Conservation (phyloP, 768 basidiomycete species). For the Kwoniella sp. region DNA sequence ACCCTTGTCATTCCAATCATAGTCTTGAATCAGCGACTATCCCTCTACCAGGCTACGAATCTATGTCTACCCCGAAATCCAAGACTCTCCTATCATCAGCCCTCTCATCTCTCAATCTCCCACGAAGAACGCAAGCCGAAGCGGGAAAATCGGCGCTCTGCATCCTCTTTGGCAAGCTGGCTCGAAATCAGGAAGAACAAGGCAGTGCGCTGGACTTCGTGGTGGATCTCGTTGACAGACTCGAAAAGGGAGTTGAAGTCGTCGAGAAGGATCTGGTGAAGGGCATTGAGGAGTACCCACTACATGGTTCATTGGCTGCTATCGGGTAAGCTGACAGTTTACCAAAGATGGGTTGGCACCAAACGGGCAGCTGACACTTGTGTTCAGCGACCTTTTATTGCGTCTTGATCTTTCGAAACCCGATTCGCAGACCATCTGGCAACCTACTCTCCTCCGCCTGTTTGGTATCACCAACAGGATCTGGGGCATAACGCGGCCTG, state of each 20-base stretch:
- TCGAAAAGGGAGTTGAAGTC: slow-evolving; percentile 32
- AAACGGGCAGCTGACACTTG: neutral
- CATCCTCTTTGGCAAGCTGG: slow-evolving; percentile 42
- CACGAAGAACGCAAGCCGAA: slow-evolving; percentile 53
- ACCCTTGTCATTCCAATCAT: neutral
- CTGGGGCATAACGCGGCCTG: slow-evolving; percentile 40
- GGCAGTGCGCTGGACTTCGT: slow-evolving; percentile 26
- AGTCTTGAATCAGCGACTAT: slow-evolving; percentile 40
- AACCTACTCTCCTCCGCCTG: slow-evolving; percentile 25
- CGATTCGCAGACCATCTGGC: slow-evolving; percentile 18
- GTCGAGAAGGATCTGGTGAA: slow-evolving; percentile 38
- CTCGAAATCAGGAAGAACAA: slow-evolving; percentile 1
- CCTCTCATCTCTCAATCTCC: slow-evolving; percentile 37
- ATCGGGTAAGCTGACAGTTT: slow-evolving; percentile 32
- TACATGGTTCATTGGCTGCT: slow-evolving; percentile 50
- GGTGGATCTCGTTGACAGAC: slow-evolving; percentile 13
- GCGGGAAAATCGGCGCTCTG: slow-evolving; percentile 49
- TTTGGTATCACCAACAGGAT: slow-evolving; percentile 30
- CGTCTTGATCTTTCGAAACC: slow-evolving; percentile 20
- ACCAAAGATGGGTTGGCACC: neutral
- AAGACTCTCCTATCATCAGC: slow-evolving; percentile 37
- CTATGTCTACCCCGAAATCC: slow-evolving; percentile 14
- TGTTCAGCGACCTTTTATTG: slow-evolving; percentile 28
- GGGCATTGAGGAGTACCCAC: slow-evolving; percentile 39
- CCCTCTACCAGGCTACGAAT: slow-evolving; percentile 44